Percentiles rank a stretch among this genome's conserved stretches.
Evolutionary conservation across 495 filamentous ascomycete species (phyloP).

Genomic region (Talaromyces stipitatus): DNA sequence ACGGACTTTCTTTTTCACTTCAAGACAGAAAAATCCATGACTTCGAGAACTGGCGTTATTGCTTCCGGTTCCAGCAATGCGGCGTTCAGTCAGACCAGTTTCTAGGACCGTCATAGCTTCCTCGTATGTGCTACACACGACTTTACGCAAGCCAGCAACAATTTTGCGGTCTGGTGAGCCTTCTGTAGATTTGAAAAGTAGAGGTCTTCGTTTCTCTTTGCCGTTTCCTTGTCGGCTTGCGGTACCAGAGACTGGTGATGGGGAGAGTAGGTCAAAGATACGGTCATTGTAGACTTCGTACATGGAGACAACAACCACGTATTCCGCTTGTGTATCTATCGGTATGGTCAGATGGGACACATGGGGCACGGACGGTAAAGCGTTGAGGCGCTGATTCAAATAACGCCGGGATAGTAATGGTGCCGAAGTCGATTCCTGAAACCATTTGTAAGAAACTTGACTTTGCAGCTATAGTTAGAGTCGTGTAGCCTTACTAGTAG

Average conservation of each 20-base stretch:
- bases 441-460: neutral
- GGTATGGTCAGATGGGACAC: constrained; percentile 61
- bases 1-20: constrained; percentile 74
- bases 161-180: constrained; percentile 78
- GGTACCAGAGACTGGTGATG: constrained; percentile 32
- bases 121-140: constrained; percentile 75
- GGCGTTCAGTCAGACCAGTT: constrained; percentile 76
- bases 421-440: constrained; percentile 45
- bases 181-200: constrained; percentile 86
- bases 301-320: constrained; percentile 89
- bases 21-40: constrained; percentile 94
- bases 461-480: constrained; percentile 7
- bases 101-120: constrained; percentile 90
- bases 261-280: constrained; percentile 85
- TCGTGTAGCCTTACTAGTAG: constrained; percentile 29
- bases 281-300: constrained; percentile 99
- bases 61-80: constrained; percentile 82
- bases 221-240: constrained; percentile 28
- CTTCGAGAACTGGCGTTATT: constrained; percentile 85
- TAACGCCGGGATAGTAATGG: constrained; percentile 49
- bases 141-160: constrained; percentile 84
- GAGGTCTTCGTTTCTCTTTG: constrained; percentile 66
- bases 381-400: constrained; percentile 52
- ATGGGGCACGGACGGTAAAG: constrained; percentile 64
- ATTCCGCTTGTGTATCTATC: constrained; percentile 67